phyloP scores from a whole-genome alignment of 345 rosid species.

The Eucalyptus marginata region DNA sequence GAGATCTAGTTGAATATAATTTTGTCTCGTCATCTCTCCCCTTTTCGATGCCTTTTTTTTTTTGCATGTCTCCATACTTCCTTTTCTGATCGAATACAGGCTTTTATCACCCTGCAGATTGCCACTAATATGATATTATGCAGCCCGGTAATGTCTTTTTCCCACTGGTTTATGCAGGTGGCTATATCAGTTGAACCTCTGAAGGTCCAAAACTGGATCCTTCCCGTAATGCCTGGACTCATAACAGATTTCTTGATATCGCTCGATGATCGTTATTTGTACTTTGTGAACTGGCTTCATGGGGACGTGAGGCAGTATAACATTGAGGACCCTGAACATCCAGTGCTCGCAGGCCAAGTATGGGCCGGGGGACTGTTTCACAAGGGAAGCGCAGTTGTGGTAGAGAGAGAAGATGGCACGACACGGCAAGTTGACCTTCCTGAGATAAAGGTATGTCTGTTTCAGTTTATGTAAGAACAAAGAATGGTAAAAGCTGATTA shows the following conservation, averaged over 20 bases:
- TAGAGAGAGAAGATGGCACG: slow-evolving; percentile 50
- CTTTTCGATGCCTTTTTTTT: not conserved
- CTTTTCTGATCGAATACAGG: not conserved
- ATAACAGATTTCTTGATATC: slow-evolving; percentile 81
- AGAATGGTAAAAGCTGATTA: not conserved
- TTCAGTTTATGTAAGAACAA: not conserved
- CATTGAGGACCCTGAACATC: slow-evolving; percentile 63
- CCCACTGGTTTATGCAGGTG: slow-evolving; percentile 24
- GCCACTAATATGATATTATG: not conserved
- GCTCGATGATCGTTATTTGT: slow-evolving; percentile 75
- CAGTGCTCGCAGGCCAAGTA: slow-evolving; percentile 64
- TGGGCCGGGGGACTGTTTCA: slow-evolving; percentile 81
- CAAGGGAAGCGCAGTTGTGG: slow-evolving; percentile 59
- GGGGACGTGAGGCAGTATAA: slow-evolving; percentile 90
- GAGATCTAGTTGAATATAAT: not conserved
- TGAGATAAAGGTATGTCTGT: slow-evolving; percentile 53
- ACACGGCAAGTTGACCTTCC: slow-evolving; percentile 70
- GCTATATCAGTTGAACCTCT: slow-evolving; percentile 59
- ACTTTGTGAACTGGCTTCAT: slow-evolving; percentile 92
- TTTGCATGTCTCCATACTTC: not conserved
- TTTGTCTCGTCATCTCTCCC: not conserved
- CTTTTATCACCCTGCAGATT: not conserved
- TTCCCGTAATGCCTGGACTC: slow-evolving; percentile 94
- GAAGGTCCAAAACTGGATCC: slow-evolving; percentile 92
- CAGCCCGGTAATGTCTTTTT: not conserved